Base-by-base conservation (phyloP, 1,139 yeast species). In the Kodamaea anthophila region DNA sequence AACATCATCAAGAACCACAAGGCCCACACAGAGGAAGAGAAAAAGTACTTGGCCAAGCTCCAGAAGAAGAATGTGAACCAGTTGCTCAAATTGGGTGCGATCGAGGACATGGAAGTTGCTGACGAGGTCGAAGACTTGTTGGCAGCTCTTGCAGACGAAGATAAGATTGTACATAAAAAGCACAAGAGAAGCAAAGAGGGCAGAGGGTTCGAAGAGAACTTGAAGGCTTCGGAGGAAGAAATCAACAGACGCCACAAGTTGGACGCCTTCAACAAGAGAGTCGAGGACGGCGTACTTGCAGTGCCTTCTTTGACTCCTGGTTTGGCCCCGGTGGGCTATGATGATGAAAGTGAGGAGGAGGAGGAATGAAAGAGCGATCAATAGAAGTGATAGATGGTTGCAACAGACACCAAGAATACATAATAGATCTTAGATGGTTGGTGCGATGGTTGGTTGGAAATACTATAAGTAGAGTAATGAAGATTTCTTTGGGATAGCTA, bases 261-360 rank as follows among this genome's bases (percentile, higher is more conserved):
- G 37, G 54, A 47, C 21, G 65, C 62, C 18, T 70, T 72, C 44
- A 57, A 64, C 32, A 53, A 55, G 21, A 69, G 65, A 48, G 53
- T 70, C 30, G 52, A 65, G 35, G 56, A 55, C 31, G 75, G 74
- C 9, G 44, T 49, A 29, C 55, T 61, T 37, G 55, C 70, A 8
- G 70, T 68, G 43, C 78, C 86, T 27, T 94, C 94, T 9, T 65
- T 86, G 35, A 86, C 96, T 1, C 96, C 95, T 1, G 96, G 96
- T 32, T 68, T 86, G 53, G 96, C 95, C 0, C 95, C 94, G 10
- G 93, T 85, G 13, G 94, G 79, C 30, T 70, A 60, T 23, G 66
- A 70, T 34, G 75, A 70, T 33, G 55, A 61, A 7, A 70, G 64
- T 30, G 61, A 60, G 12, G 68, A 64, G 31, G 18, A 16, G n/a